These are phyloP conservation scores for Leucocoprinus leucothites DNA, from an alignment of 768 basidiomycete species.

Conservation along the genomic window DNA sequence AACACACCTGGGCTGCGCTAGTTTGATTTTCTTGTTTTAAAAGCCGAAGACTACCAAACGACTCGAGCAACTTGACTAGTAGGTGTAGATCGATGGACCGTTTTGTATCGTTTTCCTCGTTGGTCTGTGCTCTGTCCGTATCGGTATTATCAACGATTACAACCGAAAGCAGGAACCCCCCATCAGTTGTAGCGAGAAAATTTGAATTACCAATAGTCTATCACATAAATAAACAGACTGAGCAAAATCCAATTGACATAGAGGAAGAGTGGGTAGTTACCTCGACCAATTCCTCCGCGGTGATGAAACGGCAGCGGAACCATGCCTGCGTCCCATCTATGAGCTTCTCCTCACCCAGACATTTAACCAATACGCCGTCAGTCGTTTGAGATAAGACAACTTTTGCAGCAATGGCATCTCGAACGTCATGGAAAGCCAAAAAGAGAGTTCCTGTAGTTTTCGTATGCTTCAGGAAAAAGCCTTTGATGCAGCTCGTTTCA, in stretches of 20 bases:
- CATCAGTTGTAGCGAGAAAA: constrained; percentile 51
- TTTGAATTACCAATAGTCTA: constrained; percentile 55
- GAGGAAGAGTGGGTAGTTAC: constrained; percentile 27
- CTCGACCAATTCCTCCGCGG: constrained; percentile 41
- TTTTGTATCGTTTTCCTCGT: neutral
- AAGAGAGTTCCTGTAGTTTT: constrained; percentile 51
- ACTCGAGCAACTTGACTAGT: constrained; percentile 20
- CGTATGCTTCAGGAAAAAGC: constrained; percentile 52
- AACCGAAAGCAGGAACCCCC: constrained; percentile 48
- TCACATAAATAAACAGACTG: constrained; percentile 9
- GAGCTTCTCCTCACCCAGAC: constrained; percentile 24
- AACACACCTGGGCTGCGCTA: constrained; percentile 23
- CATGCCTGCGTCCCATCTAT: constrained; percentile 23
- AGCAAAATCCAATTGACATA: constrained; percentile 12
- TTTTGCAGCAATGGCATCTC: constrained; percentile 49
- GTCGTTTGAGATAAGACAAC: constrained; percentile 32
- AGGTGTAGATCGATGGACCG: constrained; percentile 19
- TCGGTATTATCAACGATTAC: constrained; percentile 20
- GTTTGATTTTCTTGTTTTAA: constrained; percentile 22
- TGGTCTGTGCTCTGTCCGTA: neutral
- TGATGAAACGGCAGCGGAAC: constrained; percentile 42
- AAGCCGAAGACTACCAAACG: constrained; percentile 31
- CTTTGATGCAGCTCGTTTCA: constrained; percentile 38
- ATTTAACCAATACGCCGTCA: constrained; percentile 24
- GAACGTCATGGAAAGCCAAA: constrained; percentile 58